Percentiles rank a stretch among this genome's conserved stretches.
phyloP scores from a whole-genome alignment of 1,139 yeast genomes.

The Starmera stellimalicola region DNA sequence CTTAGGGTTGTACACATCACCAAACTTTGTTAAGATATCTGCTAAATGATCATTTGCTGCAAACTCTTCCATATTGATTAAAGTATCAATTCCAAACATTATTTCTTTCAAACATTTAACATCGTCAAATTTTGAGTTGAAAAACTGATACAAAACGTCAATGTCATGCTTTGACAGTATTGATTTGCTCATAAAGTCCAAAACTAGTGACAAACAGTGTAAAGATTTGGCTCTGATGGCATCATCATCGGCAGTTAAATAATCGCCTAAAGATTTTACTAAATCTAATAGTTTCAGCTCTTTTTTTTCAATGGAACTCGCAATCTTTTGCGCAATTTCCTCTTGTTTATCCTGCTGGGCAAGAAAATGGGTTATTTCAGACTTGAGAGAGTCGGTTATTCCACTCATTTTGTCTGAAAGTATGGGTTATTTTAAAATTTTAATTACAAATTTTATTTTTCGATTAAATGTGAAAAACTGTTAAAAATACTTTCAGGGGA shows the following conservation, averaged over 20 bases:
- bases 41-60: conserved; percentile 19
- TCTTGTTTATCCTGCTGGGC: conserved; percentile 24
- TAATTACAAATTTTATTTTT: too few relatives aligned
- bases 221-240: conserved; percentile 43
- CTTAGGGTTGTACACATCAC: conserved; percentile 46
- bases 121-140: conserved; percentile 60
- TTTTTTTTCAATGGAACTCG: conserved; percentile 24
- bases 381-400: too few relatives aligned
- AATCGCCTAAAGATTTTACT: conserved; percentile 46
- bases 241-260: conserved; percentile 61
- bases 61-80: conserved; percentile 42
- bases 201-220: conserved; percentile 45
- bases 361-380: too few relatives aligned
- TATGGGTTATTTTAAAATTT: too few relatives aligned
- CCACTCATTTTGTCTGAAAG: too few relatives aligned
- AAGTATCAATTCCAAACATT: conserved; percentile 43
- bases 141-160: conserved; percentile 56
- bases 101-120: conserved; percentile 42
- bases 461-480: too few relatives aligned
- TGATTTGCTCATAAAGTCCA: conserved; percentile 28
- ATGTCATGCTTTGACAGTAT: conserved; percentile 54
- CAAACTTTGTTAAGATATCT: conserved; percentile 32
- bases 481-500: too few relatives aligned
- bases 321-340: conserved; percentile 23
- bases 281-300: conserved; percentile 39